Evolutionary conservation across 1,139 yeast genomes (phyloP), one percentile per base, ranked within the genome.

Genomic region (Yamadazyma taylorii): DNA sequence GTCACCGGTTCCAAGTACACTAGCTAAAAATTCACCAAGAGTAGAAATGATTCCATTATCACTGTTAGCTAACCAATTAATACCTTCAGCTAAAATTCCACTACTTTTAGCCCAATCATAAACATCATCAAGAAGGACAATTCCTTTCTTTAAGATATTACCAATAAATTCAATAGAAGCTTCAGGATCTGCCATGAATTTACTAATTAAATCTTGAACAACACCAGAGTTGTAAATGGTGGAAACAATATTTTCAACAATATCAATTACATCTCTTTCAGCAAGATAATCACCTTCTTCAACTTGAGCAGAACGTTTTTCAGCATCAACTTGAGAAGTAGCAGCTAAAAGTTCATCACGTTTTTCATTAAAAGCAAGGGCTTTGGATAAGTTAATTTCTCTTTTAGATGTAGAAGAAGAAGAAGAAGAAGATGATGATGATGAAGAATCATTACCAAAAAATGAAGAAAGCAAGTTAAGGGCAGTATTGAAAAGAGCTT

Each of bases 21-120:
- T 49, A 40, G 60, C 50, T 52, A 58, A 36, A 58, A 49, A 41
- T 12, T 34, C 25, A 24, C 50, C 53, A 28, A 48, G 35, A 17
- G 48, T 35, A 27, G 27, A 17, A 24, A 44, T 38, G 27, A 45
- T 46, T 9, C 28, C 42, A 39, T 66, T 64, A 43, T 68, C 67
- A 53, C 62, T 54, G 34, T 45, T 46, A 29, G 49, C 45, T 40
- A 70, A 50, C 58, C 60, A 68, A 30, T 43, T 36, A 38, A 69
- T 51, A 42, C 61, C 66, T 15, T 53, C 37, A 44, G 49, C 51
- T 52, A 71, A 63, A 32, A 69, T 40, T 42, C 76, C 76, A 17
- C 63, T 55, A 15, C 48, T 37, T 54, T 69, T 65, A 43, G 74
- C 67, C 73, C 73, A 70, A 32, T 33, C 29, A 57, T 55, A 66